A percentile compares a stretch with the other conserved stretches of the same genome.
These are phyloP conservation scores for Colletotrichum tanaceti DNA, from an alignment of 2,329 filamentous ascomycete genomes.

Conservation along the genomic window DNA sequence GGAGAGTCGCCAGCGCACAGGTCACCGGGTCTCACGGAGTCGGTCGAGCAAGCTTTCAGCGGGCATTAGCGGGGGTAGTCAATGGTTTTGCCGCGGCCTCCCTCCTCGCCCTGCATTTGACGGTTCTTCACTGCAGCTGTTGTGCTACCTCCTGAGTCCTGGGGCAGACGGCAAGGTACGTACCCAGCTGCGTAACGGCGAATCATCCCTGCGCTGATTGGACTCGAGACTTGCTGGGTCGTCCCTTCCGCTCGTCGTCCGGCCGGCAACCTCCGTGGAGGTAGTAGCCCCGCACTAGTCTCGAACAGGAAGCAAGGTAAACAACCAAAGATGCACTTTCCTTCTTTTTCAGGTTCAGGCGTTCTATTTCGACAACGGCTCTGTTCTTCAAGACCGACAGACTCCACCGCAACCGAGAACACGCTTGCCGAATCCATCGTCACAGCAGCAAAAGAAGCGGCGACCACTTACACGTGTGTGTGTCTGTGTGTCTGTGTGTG, in stretches of 20 bases:
- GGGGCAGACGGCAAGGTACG: no score
- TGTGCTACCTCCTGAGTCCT: no score
- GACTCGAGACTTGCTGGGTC: background rate
- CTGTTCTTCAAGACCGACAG: conserved; percentile 17
- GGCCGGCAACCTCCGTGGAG: conserved; percentile 17
- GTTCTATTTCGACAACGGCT: conserved; percentile 21
- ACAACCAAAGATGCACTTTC: conserved; percentile 27
- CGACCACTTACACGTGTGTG: background rate
- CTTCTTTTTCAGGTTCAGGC: conserved; percentile 1
- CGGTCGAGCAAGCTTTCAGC: conserved; percentile 6
- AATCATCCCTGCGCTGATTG: conserved; percentile 27
- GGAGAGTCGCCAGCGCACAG: conserved; percentile 19
- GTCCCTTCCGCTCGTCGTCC: background rate
- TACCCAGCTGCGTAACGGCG: background rate
- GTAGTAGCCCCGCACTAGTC: conserved; percentile 32
- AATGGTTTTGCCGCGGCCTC: background rate
- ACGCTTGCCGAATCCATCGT: conserved; percentile 18
- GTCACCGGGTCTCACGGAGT: conserved; percentile 26
- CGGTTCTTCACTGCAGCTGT: no score
- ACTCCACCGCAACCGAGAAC: conserved; percentile 13
- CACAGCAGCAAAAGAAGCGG: background rate
- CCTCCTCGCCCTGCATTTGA: no score
- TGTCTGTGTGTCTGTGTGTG: no score
- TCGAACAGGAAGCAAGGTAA: conserved; percentile 32
- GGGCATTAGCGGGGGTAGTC: background rate